Evolutionary conservation across 2,329 filamentous ascomycete genomes (phyloP).

Genomic region (Raffaelea deltoideospora): DNA sequence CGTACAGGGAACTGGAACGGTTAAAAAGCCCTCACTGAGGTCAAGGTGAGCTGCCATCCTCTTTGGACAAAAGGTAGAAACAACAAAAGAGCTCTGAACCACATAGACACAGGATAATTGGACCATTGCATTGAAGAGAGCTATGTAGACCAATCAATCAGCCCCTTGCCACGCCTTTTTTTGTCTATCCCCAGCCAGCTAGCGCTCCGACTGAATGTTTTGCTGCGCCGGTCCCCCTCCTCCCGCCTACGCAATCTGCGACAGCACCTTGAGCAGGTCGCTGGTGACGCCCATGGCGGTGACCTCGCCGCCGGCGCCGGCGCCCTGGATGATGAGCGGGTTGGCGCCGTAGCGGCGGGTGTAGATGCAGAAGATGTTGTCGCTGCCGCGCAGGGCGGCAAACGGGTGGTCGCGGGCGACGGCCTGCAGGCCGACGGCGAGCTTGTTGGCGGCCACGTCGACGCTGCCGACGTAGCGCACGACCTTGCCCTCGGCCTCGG

Average conservation of each 20-base stretch:
- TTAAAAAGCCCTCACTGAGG: too few relatives aligned
- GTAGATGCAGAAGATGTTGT: conserved; percentile 98
- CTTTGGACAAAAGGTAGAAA: too few relatives aligned
- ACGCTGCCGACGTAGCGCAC: conserved; percentile 90
- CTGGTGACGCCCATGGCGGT: conserved; percentile 97
- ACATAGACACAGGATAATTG: too few relatives aligned
- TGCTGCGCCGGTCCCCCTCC: too few relatives aligned
- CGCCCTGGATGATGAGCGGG: conserved; percentile 87
- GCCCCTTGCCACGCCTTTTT: too few relatives aligned
- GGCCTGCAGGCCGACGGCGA: conserved; percentile 86
- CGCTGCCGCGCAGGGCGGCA: conserved; percentile 86
- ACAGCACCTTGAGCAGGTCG: conserved; percentile 79
- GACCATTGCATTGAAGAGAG: too few relatives aligned
- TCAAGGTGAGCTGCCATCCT: too few relatives aligned
- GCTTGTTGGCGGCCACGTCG: conserved; percentile 62
- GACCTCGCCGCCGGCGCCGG: conserved; percentile 84
- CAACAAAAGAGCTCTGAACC: too few relatives aligned
- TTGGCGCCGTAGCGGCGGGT: conserved; percentile 86
- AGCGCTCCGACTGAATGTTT: too few relatives aligned
- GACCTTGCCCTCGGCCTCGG: conserved; percentile 77
- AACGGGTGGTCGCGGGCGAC: conserved; percentile 83
- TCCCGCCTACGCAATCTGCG: conserved; percentile 39
- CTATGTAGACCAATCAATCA: too few relatives aligned
- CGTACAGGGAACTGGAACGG: too few relatives aligned
- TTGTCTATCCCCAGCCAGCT: too few relatives aligned